phyloP scores from a whole-genome alignment of 2,329 filamentous ascomycete species.

The Didymella glomerata region DNA sequence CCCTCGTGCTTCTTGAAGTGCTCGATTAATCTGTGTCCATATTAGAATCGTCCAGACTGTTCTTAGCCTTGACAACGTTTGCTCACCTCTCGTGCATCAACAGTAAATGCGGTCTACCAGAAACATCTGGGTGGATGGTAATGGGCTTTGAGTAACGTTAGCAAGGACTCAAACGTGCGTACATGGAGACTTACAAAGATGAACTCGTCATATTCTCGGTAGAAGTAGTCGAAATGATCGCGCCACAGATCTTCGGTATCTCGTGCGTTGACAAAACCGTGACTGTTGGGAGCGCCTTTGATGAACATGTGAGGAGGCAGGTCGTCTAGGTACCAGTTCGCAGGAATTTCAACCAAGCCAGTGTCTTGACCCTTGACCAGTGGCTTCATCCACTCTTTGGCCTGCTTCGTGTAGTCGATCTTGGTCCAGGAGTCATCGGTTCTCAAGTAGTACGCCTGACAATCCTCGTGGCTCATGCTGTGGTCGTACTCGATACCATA shows the following conservation, averaged over 20 bases:
- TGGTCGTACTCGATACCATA: slow-evolving; percentile 77
- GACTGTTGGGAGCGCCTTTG: slow-evolving; percentile 68
- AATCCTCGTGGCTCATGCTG: slow-evolving; percentile 71
- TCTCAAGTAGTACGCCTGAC: slow-evolving; percentile 68
- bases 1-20: slow-evolving; percentile 70
- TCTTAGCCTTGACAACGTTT: neutral
- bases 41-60: neutral
- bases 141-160: slow-evolving; percentile 58
- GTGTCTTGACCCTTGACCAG: slow-evolving; percentile 66
- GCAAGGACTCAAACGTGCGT: slow-evolving; percentile 37
- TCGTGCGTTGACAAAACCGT: slow-evolving; percentile 64
- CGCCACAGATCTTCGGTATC: slow-evolving; percentile 71
- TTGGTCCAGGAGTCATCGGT: slow-evolving; percentile 73
- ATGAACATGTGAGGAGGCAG: slow-evolving; percentile 75
- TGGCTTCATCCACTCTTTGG: slow-evolving; percentile 73
- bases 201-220: slow-evolving; percentile 78
- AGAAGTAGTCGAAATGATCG: slow-evolving; percentile 76
- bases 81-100: slow-evolving; percentile 74
- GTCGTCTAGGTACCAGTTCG: slow-evolving; percentile 68
- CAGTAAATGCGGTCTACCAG: slow-evolving; percentile 72
- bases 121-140: slow-evolving; percentile 74
- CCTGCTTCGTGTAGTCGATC: slow-evolving; percentile 70
- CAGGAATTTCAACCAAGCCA: slow-evolving; percentile 72
- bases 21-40: slow-evolving; percentile 64
- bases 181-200: slow-evolving; percentile 65